Base-by-base conservation (phyloP, 257 asterid species). In the Ehretia macrophylla region DNA sequence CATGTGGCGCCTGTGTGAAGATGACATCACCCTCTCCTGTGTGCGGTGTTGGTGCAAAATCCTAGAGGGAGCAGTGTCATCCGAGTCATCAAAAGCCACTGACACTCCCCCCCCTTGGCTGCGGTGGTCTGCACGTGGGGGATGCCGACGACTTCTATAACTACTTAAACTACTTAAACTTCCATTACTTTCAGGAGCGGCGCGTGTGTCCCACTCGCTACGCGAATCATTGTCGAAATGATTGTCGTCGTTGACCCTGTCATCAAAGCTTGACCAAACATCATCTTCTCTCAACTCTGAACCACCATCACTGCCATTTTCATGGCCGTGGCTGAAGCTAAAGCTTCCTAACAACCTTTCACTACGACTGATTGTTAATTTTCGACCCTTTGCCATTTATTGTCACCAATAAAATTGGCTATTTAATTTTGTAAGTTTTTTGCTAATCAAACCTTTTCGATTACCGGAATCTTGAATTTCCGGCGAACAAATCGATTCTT, bases 371-470 rank as follows among this genome's bases (percentile, higher is more conserved):
- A 70, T 27, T 52, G 86, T 66, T 47, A 85, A 59, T 64, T 80
- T 85, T 17, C 96, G 81, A 44, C 90, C 94, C 77, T 84, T 90
- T 6, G 89, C 96, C 98, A 90, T 89, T 48, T 38, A 62, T 35
- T 37, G 14, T 10, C 13, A 21, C 23, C 12, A 42, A 3, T 1
- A 49, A 42, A 12, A 49, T 40, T 75, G 3, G 8, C 72, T 23
- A 32, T 21, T 40, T 38, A 5, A 14, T 17, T 42, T 17, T 17
- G 4, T 38, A 18, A 48, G n/a, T 17, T 39, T 5, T 32, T 42
- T 32, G 23, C 49, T 18, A 11, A 16, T 51, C 20, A 11, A 22
- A 55, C 12, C 50, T 16, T 22, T 40, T 18, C 16, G 74, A 72
- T 46, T 27, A 47, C 79, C 84, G 71, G 81, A 60, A 70, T 75